Evolutionary conservation across 2,329 filamentous ascomycete genomes (phyloP).

Genomic region (Venturia aucupariae): DNA sequence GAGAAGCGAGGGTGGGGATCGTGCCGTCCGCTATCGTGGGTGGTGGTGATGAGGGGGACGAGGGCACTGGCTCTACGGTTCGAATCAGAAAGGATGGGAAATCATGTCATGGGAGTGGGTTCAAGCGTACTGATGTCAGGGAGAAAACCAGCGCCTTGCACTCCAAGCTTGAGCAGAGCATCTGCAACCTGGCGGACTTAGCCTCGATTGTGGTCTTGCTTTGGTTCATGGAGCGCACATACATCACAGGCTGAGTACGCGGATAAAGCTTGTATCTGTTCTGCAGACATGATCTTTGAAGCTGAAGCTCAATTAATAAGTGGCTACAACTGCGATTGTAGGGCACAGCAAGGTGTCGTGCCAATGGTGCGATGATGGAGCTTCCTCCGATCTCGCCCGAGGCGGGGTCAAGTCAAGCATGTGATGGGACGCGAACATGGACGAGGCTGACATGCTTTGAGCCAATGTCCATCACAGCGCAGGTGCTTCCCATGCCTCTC

Average conservation of each 20-base stretch:
- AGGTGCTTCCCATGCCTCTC: conserved; percentile 59
- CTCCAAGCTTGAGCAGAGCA: conserved; percentile 60
- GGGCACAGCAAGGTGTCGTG: not conserved
- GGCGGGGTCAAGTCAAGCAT: not conserved
- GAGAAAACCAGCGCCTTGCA: conserved; percentile 57
- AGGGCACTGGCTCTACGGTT: conserved; percentile 22
- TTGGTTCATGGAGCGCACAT: conserved; percentile 11
- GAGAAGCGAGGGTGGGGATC: conserved; percentile 21
- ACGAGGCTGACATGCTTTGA: not conserved
- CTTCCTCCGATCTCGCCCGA: conserved; percentile 1
- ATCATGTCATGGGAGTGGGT: conserved; percentile 8
- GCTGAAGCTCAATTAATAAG: not conserved
- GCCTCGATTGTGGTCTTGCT: not conserved
- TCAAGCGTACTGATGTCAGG: conserved; percentile 46
- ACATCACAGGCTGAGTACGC: conserved; percentile 27
- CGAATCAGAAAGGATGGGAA: conserved; percentile 21
- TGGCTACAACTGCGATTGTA: not conserved
- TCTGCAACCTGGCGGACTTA: conserved; percentile 50
- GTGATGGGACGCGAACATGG: not conserved
- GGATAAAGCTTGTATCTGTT: conserved; percentile 19
- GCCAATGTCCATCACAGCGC: not conserved
- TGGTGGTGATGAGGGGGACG: conserved; percentile 13
- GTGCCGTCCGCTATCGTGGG: not conserved
- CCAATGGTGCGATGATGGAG: not conserved
- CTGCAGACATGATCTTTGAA: conserved; percentile 1